Conservation (phyloP, 768 basidiomycete species). For the Mycena olivaceomarginata region DNA sequence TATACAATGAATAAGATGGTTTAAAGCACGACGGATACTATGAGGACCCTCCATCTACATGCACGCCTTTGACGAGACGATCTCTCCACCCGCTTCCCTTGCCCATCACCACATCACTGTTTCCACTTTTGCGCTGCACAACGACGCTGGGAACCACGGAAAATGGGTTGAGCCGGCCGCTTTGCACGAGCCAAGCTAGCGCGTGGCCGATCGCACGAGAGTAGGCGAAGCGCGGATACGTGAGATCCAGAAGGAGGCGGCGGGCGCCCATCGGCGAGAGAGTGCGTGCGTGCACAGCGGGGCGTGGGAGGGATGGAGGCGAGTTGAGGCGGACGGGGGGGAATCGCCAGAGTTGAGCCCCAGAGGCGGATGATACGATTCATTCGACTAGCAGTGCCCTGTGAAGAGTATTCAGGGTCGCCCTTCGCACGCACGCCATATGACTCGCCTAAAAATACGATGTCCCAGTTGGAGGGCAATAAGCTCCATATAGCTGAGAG, state of each 20-base stretch:
- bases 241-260: conserved; percentile 78
- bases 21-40: too few species aligned
- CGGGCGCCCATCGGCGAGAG: conserved; percentile 77
- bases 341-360: background rate
- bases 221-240: conserved; percentile 82
- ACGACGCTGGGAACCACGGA: conserved; percentile 83
- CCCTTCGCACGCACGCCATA: background rate
- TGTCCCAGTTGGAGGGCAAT: conserved; percentile 31
- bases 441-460: conserved; percentile 34
- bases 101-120: conserved; percentile 74
- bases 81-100: conserved; percentile 31
- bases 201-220: conserved; percentile 89
- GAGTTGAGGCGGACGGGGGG: conserved; percentile 5
- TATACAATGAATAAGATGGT: too few species aligned
- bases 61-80: conserved; percentile 11
- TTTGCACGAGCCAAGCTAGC: conserved; percentile 81
- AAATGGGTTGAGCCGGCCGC: conserved; percentile 72
- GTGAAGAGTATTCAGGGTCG: conserved; percentile 29
- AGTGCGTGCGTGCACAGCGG: conserved; percentile 85
- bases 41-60: background rate
- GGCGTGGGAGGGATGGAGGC: conserved; percentile 73
- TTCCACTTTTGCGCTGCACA: conserved; percentile 75
- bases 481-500: conserved; percentile 43
- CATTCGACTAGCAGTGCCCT: conserved; percentile 91
- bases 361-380: conserved; percentile 57